Evolutionary conservation across 1,139 yeast genomes (phyloP).

Genomic region (Yamadazyma pseudoaaseri): DNA sequence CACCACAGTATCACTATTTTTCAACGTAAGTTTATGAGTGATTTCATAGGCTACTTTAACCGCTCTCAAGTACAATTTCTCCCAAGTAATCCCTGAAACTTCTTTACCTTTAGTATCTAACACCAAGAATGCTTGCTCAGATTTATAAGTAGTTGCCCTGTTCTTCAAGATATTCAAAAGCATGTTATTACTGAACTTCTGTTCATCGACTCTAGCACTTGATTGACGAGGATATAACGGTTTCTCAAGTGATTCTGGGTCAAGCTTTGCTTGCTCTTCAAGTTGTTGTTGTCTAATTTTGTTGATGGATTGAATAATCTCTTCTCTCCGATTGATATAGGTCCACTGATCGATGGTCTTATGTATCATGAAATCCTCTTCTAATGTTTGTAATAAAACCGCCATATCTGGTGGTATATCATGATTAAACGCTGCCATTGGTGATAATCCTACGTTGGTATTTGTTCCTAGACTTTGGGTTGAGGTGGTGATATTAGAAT

Average conservation of each 20-base stretch:
- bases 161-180: constrained; percentile 71
- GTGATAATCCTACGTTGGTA: constrained; percentile 10
- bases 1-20: constrained; percentile 80
- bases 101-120: constrained; percentile 85
- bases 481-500: constrained; percentile 20
- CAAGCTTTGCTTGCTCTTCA: constrained; percentile 23
- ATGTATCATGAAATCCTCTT: constrained; percentile 42
- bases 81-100: constrained; percentile 78
- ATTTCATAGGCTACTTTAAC: constrained; percentile 90
- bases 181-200: constrained; percentile 41
- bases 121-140: constrained; percentile 69
- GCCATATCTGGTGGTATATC: constrained; percentile 52
- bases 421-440: constrained; percentile 15
- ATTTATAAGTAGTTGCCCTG: constrained; percentile 64
- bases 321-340: constrained; percentile 46
- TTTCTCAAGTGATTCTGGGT: constrained; percentile 42
- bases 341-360: constrained; percentile 50
- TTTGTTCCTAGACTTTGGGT: constrained; percentile 13
- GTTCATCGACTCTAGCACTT: constrained; percentile 7
- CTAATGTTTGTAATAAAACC: constrained; percentile 40
- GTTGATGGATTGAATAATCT: constrained; percentile 41
- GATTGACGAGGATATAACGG: constrained; percentile 61
- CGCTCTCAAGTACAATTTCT: constrained; percentile 75
- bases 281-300: constrained; percentile 36
- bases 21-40: constrained; percentile 64